phyloP scores from a whole-genome alignment of 2,329 filamentous ascomycete species.

The Colletotrichum lindemuthianum region DNA sequence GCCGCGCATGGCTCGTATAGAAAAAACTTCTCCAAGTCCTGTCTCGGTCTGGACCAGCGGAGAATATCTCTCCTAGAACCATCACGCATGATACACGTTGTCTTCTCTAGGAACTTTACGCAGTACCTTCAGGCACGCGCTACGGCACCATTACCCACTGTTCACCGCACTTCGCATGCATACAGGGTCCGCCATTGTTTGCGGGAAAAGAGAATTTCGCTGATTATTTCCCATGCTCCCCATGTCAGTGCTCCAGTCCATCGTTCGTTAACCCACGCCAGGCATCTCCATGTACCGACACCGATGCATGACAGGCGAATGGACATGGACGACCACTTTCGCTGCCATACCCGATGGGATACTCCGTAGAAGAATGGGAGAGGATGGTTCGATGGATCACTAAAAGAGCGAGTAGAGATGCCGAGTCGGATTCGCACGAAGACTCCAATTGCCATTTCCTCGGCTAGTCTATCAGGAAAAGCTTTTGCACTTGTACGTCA shows the following conservation, averaged over 20 bases:
- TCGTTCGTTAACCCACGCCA: background rate
- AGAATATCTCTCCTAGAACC: slow-evolving; percentile 22
- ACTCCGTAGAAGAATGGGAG: no score
- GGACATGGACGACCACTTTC: background rate
- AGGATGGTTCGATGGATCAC: background rate
- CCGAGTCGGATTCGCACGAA: slow-evolving; percentile 26
- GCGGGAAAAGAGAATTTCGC: slow-evolving; percentile 21
- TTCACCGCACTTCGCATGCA: slow-evolving; percentile 33
- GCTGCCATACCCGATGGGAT: slow-evolving; percentile 11
- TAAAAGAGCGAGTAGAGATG: background rate
- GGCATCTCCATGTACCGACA: no score
- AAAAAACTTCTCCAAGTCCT: slow-evolving; percentile 19
- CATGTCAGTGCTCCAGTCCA: slow-evolving; percentile 2
- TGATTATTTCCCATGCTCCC: background rate
- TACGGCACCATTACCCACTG: slow-evolving; percentile 28
- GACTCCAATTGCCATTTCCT: slow-evolving; percentile 10
- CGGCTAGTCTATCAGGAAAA: slow-evolving; percentile 24
- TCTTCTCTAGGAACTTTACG: background rate
- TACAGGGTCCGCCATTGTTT: slow-evolving; percentile 31
- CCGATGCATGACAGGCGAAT: no score
- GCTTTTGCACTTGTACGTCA: slow-evolving; percentile 28
- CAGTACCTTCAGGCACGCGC: slow-evolving; percentile 8
- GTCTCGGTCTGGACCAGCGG: slow-evolving; percentile 16
- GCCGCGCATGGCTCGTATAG: slow-evolving; percentile 4
- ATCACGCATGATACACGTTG: slow-evolving; percentile 23